Evolutionary conservation across 352 stramenopile genomes (phyloP), one percentile per base, ranked within the genome.

Genomic region (Phytopythium cucurbitacearum): DNA sequence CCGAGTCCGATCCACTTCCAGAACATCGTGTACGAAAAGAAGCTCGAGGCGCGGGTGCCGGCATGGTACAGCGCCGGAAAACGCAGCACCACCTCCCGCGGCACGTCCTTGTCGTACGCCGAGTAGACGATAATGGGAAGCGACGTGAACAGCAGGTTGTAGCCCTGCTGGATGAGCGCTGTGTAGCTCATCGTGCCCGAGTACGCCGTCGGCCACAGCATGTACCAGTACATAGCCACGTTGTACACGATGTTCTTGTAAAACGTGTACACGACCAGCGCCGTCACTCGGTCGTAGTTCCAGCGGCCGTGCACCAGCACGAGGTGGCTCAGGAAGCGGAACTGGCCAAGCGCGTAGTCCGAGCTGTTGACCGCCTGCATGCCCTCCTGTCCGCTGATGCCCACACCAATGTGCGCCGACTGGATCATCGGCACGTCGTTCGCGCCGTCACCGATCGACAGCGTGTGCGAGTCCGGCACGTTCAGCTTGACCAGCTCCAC

Each of bases 361-460:
- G 76, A 91, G 52, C 74, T 91, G 61, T 96, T 96, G 6, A 94
- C 86, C 7, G 86, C 98, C 67, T 99, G 97, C 56, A 98, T 91
- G 13, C 98, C 98, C 66, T 99, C 98, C 63, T 99, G 89, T 8
- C 98, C 97, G 44, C 93, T 98, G 59, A 99, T 97, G 33, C 89
- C 87, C 21, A 97, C 73, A 12, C 89, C 89, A 36, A 97, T 89
- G 42, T 97, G 89, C 11, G 89, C 89, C 51, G 77, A 86, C 38
- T 96, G 85, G 51, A 96, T 96, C 88, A 96, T 97, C 7, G 85
- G 81, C 3, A 97, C 89, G 40, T 97, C 89, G 54, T 97, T 97
- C 5, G 87, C 89, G 10, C 89, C 89, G 47, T 97, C 89, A n/a
- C 89, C 89, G 54, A 97, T 97, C 0, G 89, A 89, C 4, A 97